Evolutionary conservation across 129 eudicot genomes (phyloP).

Genomic region (Tanacetum coccineum): DNA sequence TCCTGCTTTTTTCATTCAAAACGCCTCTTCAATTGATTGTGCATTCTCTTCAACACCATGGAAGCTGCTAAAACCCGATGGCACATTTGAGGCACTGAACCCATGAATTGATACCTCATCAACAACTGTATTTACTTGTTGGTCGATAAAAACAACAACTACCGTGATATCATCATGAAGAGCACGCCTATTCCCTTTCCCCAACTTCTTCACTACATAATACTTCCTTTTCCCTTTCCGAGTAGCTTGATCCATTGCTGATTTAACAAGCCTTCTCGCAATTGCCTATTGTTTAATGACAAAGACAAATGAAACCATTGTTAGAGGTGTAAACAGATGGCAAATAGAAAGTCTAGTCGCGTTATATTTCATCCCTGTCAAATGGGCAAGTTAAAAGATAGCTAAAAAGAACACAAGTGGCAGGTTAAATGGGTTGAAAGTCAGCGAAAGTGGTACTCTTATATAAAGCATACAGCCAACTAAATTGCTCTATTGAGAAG

Average conservation of each 20-base stretch:
- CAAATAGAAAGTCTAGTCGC: background rate
- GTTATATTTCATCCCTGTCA: conserved; percentile 1
- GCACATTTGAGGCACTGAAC: conserved; percentile 45
- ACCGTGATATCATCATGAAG: conserved; percentile 75
- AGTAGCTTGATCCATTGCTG: conserved; percentile 59
- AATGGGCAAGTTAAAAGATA: background rate
- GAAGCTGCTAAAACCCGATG: conserved; percentile 42
- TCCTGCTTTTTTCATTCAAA: background rate
- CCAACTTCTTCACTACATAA: conserved; percentile 45
- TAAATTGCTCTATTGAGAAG: too few relatives aligned
- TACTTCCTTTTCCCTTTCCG: conserved; percentile 46
- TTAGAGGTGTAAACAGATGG: background rate
- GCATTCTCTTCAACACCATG: background rate
- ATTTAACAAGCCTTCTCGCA: conserved; percentile 61
- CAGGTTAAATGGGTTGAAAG: too few relatives aligned
- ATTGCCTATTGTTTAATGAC: conserved; percentile 44
- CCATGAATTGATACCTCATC: conserved; percentile 62
- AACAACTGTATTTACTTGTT: conserved; percentile 26
- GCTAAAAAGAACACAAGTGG: too few relatives aligned
- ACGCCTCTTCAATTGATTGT: background rate
- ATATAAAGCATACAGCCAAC: too few relatives aligned
- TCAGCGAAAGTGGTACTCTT: too few relatives aligned
- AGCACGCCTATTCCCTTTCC: conserved; percentile 48
- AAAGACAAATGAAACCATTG: background rate
- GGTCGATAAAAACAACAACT: conserved; percentile 57